Evolutionary conservation across 1,284 basidiomycete genomes (phyloP).

Genomic region (Heterobasidion parviporum): DNA sequence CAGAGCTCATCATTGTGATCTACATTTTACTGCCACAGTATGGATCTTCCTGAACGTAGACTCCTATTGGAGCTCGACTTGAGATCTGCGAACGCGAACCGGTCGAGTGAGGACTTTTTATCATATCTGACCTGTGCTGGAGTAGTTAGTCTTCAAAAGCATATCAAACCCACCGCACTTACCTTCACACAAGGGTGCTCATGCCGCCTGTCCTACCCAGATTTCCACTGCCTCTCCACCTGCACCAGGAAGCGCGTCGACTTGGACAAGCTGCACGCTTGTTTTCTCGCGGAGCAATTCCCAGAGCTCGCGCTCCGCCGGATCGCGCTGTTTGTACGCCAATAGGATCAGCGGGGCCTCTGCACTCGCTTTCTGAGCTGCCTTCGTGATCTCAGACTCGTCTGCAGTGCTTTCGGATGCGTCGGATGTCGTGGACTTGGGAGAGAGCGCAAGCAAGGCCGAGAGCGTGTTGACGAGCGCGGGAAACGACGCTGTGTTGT

Average conservation of each 20-base stretch:
- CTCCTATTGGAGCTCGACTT: too few species aligned
- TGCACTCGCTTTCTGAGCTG: too few species aligned
- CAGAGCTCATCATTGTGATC: neutral
- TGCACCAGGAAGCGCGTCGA: slow-evolving; percentile 47
- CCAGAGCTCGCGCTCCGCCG: slow-evolving; percentile 69
- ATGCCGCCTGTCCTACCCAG: slow-evolving; percentile 39
- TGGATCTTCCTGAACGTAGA: neutral
- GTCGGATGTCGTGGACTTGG: slow-evolving; percentile 7
- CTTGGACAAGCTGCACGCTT: slow-evolving; percentile 44
- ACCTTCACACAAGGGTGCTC: too few species aligned
- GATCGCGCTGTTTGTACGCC: slow-evolving; percentile 80
- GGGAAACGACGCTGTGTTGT: slow-evolving; percentile 80
- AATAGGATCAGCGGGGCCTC: slow-evolving; percentile 47
- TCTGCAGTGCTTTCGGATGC: neutral
- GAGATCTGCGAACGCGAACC: too few species aligned
- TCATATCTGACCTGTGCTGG: too few species aligned
- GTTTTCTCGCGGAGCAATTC: slow-evolving; percentile 36
- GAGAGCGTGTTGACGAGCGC: slow-evolving; percentile 51
- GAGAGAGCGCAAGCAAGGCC: slow-evolving; percentile 28
- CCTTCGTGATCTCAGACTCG: neutral
- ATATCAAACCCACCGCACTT: too few species aligned
- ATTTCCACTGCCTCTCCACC: slow-evolving; percentile 63
- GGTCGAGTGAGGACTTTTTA: too few species aligned
- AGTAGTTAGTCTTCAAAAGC: too few species aligned
- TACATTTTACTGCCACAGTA: neutral